Evolutionary conservation across 2,329 filamentous ascomycete species (phyloP).

Genomic region (Nigrospora osmanthi): DNA sequence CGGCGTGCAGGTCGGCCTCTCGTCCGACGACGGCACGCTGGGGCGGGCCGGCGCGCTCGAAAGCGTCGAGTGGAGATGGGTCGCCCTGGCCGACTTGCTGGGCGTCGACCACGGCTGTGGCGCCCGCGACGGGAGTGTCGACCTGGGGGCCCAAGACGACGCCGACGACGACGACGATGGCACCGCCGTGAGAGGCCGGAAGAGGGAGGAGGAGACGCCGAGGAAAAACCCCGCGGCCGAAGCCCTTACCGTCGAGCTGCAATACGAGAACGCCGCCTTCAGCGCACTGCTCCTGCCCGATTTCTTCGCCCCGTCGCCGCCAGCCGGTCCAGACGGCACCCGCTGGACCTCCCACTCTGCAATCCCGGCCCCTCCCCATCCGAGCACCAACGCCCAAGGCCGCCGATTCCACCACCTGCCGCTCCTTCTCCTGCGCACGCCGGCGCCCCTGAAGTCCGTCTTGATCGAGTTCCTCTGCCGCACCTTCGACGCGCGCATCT

Average conservation of each 20-base stretch:
- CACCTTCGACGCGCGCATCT: slow-evolving; percentile 50
- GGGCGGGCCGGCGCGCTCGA: slow-evolving; percentile 35
- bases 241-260: slow-evolving; percentile 36
- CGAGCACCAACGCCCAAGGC: slow-evolving; percentile 9
- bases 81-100: slow-evolving; percentile 20
- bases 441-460: slow-evolving; percentile 38
- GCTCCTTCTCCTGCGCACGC: slow-evolving; percentile 48
- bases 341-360: background rate
- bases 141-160: slow-evolving; percentile 4
- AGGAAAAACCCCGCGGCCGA: background rate
- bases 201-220: background rate
- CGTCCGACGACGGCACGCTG: slow-evolving; percentile 27
- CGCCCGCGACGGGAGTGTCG: slow-evolving; percentile 7
- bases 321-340: background rate
- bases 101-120: slow-evolving; percentile 7
- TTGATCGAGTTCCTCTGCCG: slow-evolving; percentile 42
- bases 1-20: slow-evolving; percentile 45
- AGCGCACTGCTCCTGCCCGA: slow-evolving; percentile 41
- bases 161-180: slow-evolving; percentile 2
- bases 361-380: background rate
- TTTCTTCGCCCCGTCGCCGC: slow-evolving; percentile 2
- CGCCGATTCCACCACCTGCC: slow-evolving; percentile 39
- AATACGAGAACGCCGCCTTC: slow-evolving; percentile 45
- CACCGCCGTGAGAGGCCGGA: background rate
- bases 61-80: slow-evolving; percentile 39